These are phyloP conservation scores for Leccinum subgranulosum DNA, from an alignment of 768 basidiomycete species.

Conservation along the genomic window DNA sequence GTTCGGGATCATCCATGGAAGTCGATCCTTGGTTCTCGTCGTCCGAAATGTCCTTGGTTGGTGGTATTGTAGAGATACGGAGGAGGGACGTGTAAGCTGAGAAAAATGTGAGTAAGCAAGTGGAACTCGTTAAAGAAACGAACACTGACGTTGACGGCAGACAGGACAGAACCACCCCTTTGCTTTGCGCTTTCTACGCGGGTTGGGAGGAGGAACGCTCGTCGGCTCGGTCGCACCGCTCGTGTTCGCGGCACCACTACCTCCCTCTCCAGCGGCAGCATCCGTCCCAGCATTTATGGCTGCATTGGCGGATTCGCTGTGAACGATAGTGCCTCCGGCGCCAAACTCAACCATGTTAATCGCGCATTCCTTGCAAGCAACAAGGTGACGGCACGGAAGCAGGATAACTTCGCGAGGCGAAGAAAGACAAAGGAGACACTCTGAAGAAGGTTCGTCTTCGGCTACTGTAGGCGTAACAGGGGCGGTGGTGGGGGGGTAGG, in stretches of 20 bases:
- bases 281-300: slow-evolving; percentile 26
- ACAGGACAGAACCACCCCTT: slow-evolving; percentile 99
- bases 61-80: slow-evolving; percentile 71
- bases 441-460: slow-evolving; percentile 75
- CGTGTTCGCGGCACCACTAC: slow-evolving; percentile 13
- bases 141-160: slow-evolving; percentile 84
- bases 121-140: not conserved
- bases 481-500: slow-evolving; percentile 42
- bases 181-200: slow-evolving; percentile 83
- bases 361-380: slow-evolving; percentile 94
- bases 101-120: not conserved
- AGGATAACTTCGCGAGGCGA: slow-evolving; percentile 89
- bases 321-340: slow-evolving; percentile 83
- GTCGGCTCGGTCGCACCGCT: slow-evolving; percentile 21
- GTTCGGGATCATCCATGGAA: slow-evolving; percentile 27
- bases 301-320: slow-evolving; percentile 40
- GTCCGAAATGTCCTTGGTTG: slow-evolving; percentile 39
- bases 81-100: slow-evolving; percentile 86
- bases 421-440: slow-evolving; percentile 89
- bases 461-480: slow-evolving; percentile 23
- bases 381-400: slow-evolving; percentile 89
- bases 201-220: slow-evolving; percentile 33
- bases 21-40: slow-evolving; percentile 26
- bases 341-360: slow-evolving; percentile 98
- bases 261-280: slow-evolving; percentile 23